Conservation (phyloP, 371 early-diverging fungal species). For the Umbelopsis sp. region DNA sequence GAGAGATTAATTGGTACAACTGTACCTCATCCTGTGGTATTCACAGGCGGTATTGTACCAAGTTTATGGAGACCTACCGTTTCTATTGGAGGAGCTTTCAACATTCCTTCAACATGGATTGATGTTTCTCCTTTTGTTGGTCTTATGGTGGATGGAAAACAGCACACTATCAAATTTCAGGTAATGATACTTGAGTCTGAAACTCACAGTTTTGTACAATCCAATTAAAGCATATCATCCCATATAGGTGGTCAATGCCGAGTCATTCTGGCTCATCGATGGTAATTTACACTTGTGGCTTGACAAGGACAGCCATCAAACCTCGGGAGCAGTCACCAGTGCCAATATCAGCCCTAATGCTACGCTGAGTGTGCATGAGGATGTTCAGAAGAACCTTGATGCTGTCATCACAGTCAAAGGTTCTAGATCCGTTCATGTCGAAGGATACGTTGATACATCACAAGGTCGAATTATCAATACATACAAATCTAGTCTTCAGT, state of each 20-base stretch:
- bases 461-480: neutral
- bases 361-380: constrained; percentile 2
- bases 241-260: constrained; percentile 15
- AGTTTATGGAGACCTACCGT: constrained; percentile 20
- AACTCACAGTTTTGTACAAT: too few species aligned
- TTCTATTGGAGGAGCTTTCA: constrained; percentile 14
- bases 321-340: constrained; percentile 4
- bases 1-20: constrained; percentile 4
- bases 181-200: neutral
- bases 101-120: constrained; percentile 13
- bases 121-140: constrained; percentile 21
- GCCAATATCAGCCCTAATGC: constrained; percentile 14
- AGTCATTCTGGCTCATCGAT: constrained; percentile 16
- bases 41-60: constrained; percentile 21
- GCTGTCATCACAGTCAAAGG: constrained; percentile 10
- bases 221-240: too few species aligned
- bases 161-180: constrained; percentile 5
- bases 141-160: constrained; percentile 20
- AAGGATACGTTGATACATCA: constrained; percentile 18
- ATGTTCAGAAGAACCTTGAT: constrained; percentile 5
- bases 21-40: constrained; percentile 15
- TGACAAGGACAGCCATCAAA: constrained; percentile 14
- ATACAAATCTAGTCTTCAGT: neutral
- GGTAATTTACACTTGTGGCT: constrained; percentile 19
- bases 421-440: neutral